These are phyloP conservation scores for Myxozyma neglecta DNA, from an alignment of 805 yeast species.

Conservation along the genomic window DNA sequence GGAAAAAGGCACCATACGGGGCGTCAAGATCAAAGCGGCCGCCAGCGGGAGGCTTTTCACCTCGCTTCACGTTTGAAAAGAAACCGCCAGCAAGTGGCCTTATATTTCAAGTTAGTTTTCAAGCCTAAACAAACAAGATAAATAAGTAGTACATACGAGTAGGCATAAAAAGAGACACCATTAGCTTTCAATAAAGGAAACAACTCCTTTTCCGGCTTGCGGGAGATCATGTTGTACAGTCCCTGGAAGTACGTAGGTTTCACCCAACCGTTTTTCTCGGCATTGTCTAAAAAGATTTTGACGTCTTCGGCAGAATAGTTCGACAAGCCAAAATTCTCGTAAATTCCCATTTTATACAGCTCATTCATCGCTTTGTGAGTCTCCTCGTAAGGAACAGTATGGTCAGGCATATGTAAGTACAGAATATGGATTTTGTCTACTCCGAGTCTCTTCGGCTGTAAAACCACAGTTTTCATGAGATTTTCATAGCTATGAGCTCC, in stretches of 20 bases:
- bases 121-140: background rate
- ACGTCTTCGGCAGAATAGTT: constrained; percentile 34
- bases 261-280: constrained; percentile 5
- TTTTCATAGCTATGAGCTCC: background rate
- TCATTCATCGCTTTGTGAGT: constrained; percentile 33
- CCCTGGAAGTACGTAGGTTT: constrained; percentile 8
- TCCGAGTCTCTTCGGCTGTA: background rate
- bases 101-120: constrained; percentile 16
- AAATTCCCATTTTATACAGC: constrained; percentile 33
- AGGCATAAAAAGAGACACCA: constrained; percentile 35
- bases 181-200: constrained; percentile 33
- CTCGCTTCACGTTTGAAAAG: constrained; percentile 11
- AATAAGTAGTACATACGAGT: constrained; percentile 26
- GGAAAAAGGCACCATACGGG: background rate
- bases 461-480: background rate
- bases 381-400: constrained; percentile 33
- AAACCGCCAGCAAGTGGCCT: constrained; percentile 14
- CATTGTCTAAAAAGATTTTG: constrained; percentile 14
- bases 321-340: constrained; percentile 34
- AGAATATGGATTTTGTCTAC: constrained; percentile 3
- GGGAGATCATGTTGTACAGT: constrained; percentile 5
- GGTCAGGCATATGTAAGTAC: constrained; percentile 32
- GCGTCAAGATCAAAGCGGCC: constrained; percentile 11
- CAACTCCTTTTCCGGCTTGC: background rate
- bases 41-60: background rate